Percentiles rank a stretch among this genome's conserved stretches.
phyloP scores from a whole-genome alignment of 116 monocot species.

The Phalaenopsis hybrid region DNA sequence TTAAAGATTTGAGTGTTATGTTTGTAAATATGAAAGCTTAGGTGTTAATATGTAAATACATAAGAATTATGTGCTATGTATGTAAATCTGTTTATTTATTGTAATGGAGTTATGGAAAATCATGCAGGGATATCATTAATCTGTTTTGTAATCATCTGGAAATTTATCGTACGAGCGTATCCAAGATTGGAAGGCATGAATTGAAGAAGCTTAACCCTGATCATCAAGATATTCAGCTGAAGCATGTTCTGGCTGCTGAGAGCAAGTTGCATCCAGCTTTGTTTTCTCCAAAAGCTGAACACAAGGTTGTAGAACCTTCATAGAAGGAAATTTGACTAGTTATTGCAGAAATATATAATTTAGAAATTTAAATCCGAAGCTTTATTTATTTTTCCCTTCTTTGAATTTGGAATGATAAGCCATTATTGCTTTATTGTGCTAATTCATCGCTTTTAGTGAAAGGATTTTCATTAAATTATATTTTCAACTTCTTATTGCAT shows the following conservation, averaged over 20 bases:
- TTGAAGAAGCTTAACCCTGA: conserved; percentile 40
- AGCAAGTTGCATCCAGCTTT: conserved; percentile 94
- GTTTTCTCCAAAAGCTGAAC: conserved; percentile 79
- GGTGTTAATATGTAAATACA: too few relatives aligned
- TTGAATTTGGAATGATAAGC: not conserved
- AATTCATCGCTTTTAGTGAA: not conserved
- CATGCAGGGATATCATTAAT: conserved; percentile 75
- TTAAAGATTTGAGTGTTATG: too few relatives aligned
- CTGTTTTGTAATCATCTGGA: conserved; percentile 75
- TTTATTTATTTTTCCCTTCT: not conserved
- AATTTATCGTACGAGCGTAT: conserved; percentile 58
- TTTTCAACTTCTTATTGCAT: not conserved
- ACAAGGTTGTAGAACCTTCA: conserved; percentile 49
- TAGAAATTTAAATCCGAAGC: not conserved
- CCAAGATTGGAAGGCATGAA: conserved; percentile 64
- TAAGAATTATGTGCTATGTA: too few relatives aligned
- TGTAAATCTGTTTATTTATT: conserved; percentile 1
- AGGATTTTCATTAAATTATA: not conserved
- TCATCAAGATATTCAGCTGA: conserved; percentile 51
- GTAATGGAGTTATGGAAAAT: conserved; percentile 4
- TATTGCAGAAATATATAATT: not conserved
- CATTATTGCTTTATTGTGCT: conserved; percentile 3
- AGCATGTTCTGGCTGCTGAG: conserved; percentile 56
- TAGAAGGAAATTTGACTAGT: not conserved
- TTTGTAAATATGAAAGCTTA: too few relatives aligned